A percentile compares a stretch with the other conserved stretches of the same genome.
Conservation (phyloP, 306 rosid species). For the Fragaria nilgerrensis region DNA sequence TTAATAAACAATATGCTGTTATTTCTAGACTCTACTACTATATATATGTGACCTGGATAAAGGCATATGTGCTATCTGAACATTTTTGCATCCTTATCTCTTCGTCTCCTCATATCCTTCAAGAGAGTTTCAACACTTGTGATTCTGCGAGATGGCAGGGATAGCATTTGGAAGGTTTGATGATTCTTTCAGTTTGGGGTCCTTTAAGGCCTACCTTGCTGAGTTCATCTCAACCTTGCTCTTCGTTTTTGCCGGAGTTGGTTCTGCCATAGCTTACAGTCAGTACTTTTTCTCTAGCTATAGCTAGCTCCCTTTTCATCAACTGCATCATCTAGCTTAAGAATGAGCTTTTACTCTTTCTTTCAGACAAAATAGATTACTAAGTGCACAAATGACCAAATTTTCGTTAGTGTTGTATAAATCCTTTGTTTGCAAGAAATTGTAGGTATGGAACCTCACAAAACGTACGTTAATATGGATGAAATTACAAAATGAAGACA, state of each 20-base stretch:
- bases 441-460: not conserved
- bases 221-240: constrained; percentile 91
- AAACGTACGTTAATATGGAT: not conserved
- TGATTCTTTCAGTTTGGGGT: constrained; percentile 69
- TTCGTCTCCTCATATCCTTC: not conserved
- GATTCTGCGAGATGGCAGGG: constrained; percentile 48
- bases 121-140: constrained; percentile 13
- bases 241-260: constrained; percentile 91
- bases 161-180: constrained; percentile 71
- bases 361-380: too few species aligned
- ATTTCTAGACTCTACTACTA: constrained; percentile 24
- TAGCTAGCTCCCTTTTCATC: not conserved
- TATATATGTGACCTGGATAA: constrained; percentile 37
- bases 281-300: constrained; percentile 3
- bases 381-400: too few species aligned
- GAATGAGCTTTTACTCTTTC: too few species aligned
- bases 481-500: not conserved
- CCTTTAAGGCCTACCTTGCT: constrained; percentile 74
- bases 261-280: constrained; percentile 85
- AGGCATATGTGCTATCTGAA: constrained; percentile 32
- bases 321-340: not conserved
- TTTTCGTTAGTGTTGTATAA: not conserved
- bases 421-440: too few species aligned
- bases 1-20: not conserved
- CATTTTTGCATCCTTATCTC: constrained; percentile 25